These are phyloP conservation scores for Turritis glabra DNA, from an alignment of 345 rosid species.

Conservation along the genomic window DNA sequence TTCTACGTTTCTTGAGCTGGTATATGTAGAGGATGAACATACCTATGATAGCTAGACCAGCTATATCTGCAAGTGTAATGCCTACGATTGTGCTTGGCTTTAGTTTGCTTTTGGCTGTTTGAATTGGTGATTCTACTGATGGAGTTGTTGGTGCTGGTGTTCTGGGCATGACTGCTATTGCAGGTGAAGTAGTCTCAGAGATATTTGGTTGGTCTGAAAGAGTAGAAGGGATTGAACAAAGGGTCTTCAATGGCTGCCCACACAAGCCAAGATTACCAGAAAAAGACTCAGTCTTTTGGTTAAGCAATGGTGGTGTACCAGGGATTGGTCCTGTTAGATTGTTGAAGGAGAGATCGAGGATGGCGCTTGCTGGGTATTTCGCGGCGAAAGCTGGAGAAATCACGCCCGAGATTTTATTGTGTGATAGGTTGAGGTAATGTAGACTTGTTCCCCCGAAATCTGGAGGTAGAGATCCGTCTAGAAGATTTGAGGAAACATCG, in stretches of 20 bases:
- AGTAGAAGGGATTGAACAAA: constrained; percentile 76
- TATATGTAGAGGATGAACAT: constrained; percentile 64
- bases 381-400: constrained; percentile 58
- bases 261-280: constrained; percentile 68
- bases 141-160: constrained; percentile 40
- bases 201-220: constrained; percentile 67
- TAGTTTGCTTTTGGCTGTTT: constrained; percentile 44
- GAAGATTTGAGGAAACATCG: constrained; percentile 76
- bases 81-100: constrained; percentile 67
- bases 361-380: constrained; percentile 50
- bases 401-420: constrained; percentile 63
- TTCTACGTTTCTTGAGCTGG: constrained; percentile 59
- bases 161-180: constrained; percentile 82
- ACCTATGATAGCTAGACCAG: constrained; percentile 60
- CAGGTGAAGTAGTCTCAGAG: constrained; percentile 63
- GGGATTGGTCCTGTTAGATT: constrained; percentile 85
- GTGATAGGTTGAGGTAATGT: constrained; percentile 67
- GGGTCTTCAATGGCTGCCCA: constrained; percentile 73
- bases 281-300: constrained; percentile 61
- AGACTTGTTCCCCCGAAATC: constrained; percentile 58
- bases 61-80: constrained; percentile 65
- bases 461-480: constrained; percentile 62
- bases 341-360: constrained; percentile 85
- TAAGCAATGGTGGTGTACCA: constrained; percentile 44
- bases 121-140: constrained; percentile 27